Conservation (phyloP, 2,329 filamentous ascomycete species). For the Cercospora zeae-maydis region DNA sequence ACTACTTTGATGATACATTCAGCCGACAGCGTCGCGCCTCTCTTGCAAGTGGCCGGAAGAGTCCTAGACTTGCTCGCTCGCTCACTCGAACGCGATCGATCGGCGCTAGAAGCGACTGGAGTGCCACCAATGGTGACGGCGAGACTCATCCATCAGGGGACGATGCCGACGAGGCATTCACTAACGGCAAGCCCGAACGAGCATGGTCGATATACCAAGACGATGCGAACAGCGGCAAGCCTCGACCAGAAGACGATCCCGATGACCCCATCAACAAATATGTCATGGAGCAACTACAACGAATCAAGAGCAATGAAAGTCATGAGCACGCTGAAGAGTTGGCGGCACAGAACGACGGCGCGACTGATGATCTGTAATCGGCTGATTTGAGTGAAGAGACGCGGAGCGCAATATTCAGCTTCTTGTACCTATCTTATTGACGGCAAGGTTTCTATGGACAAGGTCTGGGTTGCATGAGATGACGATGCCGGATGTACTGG, state of each 20-base stretch:
- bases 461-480: background rate
- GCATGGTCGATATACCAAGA: constrained; percentile 52
- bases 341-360: constrained; percentile 48
- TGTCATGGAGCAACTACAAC: constrained; percentile 73
- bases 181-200: constrained; percentile 30
- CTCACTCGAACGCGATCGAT: constrained; percentile 61
- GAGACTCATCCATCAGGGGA: constrained; percentile 40
- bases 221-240: constrained; percentile 39
- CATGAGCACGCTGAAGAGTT: constrained; percentile 60
- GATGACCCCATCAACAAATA: constrained; percentile 71
- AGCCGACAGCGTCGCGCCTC: constrained; percentile 50
- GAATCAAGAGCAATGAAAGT: constrained; percentile 61
- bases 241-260: constrained; percentile 35
- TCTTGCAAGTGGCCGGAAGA: constrained; percentile 64
- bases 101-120: constrained; percentile 73
- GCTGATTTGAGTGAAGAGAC: background rate
- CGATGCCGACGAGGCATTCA: constrained; percentile 31
- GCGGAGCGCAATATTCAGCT: background rate
- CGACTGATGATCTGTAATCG: constrained; percentile 20
- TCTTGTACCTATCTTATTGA: background rate
- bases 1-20: constrained; percentile 94
- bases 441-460: background rate
- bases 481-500: background rate
- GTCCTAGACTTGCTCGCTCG: constrained; percentile 40
- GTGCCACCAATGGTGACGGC: constrained; percentile 39